phyloP scores from a whole-genome alignment of 331 rosid species.

The Phaseolus coccineus region DNA sequence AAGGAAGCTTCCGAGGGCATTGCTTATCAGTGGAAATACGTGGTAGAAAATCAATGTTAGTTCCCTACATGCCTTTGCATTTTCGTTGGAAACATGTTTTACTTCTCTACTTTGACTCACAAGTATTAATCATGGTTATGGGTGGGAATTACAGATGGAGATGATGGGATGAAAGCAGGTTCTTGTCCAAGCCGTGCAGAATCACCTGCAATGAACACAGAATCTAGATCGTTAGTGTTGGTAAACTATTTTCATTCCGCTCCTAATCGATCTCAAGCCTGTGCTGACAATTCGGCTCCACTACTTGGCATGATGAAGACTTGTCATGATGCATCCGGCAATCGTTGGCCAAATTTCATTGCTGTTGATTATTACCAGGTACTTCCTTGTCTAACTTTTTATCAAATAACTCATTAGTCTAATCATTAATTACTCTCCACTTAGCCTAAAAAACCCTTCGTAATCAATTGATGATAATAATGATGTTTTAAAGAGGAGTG shows the following conservation, averaged over 20 bases:
- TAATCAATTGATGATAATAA: slow-evolving; percentile 20
- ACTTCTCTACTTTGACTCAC: too few species aligned
- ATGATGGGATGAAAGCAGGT: slow-evolving; percentile 73
- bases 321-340: slow-evolving; percentile 69
- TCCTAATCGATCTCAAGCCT: slow-evolving; percentile 67
- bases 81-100: slow-evolving; percentile 2
- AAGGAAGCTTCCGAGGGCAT: slow-evolving; percentile 94
- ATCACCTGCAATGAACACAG: slow-evolving; percentile 73
- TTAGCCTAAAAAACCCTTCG: slow-evolving; percentile 12
- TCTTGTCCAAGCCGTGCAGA: slow-evolving; percentile 82
- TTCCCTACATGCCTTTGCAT: neutral
- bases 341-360: slow-evolving; percentile 93
- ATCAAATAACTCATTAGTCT: slow-evolving; percentile 6
- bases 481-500: slow-evolving; percentile 74
- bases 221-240: slow-evolving; percentile 66
- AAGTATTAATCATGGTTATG: slow-evolving; percentile 20
- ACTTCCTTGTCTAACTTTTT: neutral
- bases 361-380: slow-evolving; percentile 96
- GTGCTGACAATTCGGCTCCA: slow-evolving; percentile 82
- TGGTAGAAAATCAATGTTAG: slow-evolving; percentile 92
- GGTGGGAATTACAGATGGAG: slow-evolving; percentile 69
- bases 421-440: neutral
- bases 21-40: slow-evolving; percentile 79
- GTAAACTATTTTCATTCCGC: slow-evolving; percentile 64
- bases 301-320: slow-evolving; percentile 62